A percentile compares a stretch with the other conserved stretches of the same genome.
Evolutionary conservation across 2,329 filamentous ascomycete species (phyloP).

Genomic region (Amesomyces nigricolor): DNA sequence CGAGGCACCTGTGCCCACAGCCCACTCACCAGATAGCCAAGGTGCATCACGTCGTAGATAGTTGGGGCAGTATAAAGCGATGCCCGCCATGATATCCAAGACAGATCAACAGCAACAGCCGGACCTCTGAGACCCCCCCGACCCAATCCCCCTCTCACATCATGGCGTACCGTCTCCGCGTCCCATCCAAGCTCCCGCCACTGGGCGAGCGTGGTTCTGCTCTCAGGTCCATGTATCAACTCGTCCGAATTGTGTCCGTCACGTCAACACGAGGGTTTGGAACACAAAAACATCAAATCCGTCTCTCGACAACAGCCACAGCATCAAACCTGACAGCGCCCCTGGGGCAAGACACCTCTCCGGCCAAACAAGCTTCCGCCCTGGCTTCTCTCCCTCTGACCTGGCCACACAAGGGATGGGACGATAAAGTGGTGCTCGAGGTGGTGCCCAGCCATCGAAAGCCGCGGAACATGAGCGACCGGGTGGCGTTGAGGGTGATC

Average conservation of each 20-base stretch:
- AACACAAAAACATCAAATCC: background rate
- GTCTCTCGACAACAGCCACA: background rate
- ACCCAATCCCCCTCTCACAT: background rate
- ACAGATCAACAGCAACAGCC: background rate
- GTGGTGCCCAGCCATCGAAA: conserved; percentile 72
- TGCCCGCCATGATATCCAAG: background rate
- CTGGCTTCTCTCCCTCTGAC: conserved; percentile 8
- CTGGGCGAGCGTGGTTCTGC: background rate
- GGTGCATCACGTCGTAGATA: background rate
- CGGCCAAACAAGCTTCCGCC: background rate
- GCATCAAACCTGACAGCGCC: no score
- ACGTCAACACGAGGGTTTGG: background rate
- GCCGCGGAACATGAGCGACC: conserved; percentile 67
- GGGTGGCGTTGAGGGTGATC: conserved; percentile 69
- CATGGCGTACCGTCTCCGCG: conserved; percentile 7
- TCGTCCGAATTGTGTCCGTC: background rate
- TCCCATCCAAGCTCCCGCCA: background rate
- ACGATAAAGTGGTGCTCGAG: conserved; percentile 67
- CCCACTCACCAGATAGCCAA: background rate
- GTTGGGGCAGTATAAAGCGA: conserved; percentile 1
- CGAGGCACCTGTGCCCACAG: background rate
- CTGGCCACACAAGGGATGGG: conserved; percentile 69
- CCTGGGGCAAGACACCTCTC: background rate
- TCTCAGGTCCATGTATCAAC: background rate
- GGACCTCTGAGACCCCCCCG: no score